These are phyloP conservation scores for Pleurostoma richardsiae DNA, from an alignment of 2,329 filamentous ascomycete species.

Conservation along the genomic window DNA sequence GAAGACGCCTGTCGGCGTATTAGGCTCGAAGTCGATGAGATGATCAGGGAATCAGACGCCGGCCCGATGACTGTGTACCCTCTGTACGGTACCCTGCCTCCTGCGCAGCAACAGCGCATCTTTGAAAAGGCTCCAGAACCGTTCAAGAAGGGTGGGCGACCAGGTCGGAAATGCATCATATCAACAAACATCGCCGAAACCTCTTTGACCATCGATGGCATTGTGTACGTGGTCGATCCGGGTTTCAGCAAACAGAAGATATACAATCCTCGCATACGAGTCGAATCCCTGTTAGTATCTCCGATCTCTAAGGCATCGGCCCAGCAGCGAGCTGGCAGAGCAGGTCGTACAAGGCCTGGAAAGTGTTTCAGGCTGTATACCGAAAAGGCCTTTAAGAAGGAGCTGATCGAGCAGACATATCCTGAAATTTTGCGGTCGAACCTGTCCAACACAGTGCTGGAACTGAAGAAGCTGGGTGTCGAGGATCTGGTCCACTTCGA, in stretches of 20 bases:
- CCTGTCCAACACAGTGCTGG: constrained; percentile 87
- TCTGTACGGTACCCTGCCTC: constrained; percentile 88
- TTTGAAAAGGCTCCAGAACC: constrained; percentile 83
- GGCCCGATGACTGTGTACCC: constrained; percentile 89
- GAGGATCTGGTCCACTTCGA: constrained; percentile 97
- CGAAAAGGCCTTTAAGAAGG: constrained; percentile 92
- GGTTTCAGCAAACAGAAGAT: constrained; percentile 99
- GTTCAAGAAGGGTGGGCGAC: constrained; percentile 67
- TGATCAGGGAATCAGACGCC: constrained; percentile 84
- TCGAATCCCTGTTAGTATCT: constrained; percentile 95
- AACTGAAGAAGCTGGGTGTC: constrained; percentile 94
- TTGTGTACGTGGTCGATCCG: constrained; percentile 98
- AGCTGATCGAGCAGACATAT: constrained; percentile 95
- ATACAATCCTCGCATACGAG: constrained; percentile 93
- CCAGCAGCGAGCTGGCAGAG: constrained; percentile 96
- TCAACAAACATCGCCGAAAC: constrained; percentile 99
- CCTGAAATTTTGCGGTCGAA: constrained; percentile 95
- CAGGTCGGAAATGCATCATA: constrained; percentile 90
- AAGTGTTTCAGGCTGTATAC: constrained; percentile 98
- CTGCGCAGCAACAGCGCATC: constrained; percentile 88
- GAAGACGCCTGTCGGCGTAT: constrained; percentile 95
- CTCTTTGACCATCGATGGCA: constrained; percentile 94
- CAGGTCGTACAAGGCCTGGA: constrained; percentile 94
- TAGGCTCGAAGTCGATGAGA: constrained; percentile 81
- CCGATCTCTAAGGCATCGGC: constrained; percentile 97